Evolutionary conservation across 345 rosid genomes (phyloP).

Genomic region (Ceriops decandra): DNA sequence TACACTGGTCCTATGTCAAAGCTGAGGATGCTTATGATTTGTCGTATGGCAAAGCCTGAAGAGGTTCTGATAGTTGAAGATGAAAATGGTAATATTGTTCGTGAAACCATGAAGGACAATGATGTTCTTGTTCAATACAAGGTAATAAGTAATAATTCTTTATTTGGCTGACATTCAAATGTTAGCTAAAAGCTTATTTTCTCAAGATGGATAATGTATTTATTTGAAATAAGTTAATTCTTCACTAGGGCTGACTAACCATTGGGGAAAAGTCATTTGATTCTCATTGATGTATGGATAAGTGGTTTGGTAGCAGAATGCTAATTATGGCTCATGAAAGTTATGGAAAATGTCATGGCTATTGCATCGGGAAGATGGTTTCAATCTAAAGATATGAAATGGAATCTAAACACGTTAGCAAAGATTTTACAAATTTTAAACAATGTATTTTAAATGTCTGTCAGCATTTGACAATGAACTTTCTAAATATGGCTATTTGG

Average conservation of each 20-base stretch:
- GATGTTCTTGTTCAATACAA: constrained; percentile 99
- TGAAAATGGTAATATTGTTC: constrained; percentile 98
- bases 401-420: no score
- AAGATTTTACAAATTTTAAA: neutral
- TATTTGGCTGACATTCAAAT: neutral
- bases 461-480: no score
- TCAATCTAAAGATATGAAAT: neutral
- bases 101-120: constrained; percentile 98
- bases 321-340: neutral
- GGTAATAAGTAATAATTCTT: constrained; percentile 51
- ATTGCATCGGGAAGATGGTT: neutral
- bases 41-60: constrained; percentile 99
- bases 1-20: constrained; percentile 83
- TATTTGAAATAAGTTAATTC: neutral
- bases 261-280: neutral
- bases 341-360: neutral
- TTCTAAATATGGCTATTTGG: neutral
- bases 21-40: constrained; percentile 89
- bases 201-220: neutral
- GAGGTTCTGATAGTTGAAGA: constrained; percentile 98
- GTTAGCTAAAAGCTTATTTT: neutral
- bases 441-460: no score
- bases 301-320: neutral
- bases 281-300: neutral
- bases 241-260: neutral